Evolutionary conservation across 495 filamentous ascomycete species (phyloP), one percentile per base, ranked within the genome.

Genomic region (Umbilicaria muhlenbergii): DNA sequence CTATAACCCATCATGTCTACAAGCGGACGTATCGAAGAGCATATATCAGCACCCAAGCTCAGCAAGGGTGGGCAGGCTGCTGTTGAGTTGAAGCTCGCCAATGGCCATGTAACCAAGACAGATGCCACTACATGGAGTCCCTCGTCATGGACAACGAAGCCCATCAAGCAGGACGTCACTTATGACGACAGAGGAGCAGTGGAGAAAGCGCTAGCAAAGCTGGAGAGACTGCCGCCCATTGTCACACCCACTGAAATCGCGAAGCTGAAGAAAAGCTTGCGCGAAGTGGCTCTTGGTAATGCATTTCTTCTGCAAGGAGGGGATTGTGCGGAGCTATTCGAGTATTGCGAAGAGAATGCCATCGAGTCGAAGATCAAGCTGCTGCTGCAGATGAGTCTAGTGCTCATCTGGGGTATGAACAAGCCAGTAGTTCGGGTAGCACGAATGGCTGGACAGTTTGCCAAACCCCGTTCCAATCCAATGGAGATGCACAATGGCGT

Each of bases 331-430:
- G 91, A 98, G 66, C 69, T 98, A 5, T 98, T 98, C 54, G 84
- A 89, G 62, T 98, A 98, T 70, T 98, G 91, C 61, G 77, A 86
- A 53, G 79, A 86, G 55, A 68, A 72, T 32, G 82, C 82, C 51
- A 94, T 98, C 50, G 84, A 95, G 57, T 80, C 86, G 24, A 96
- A 95, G 67, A 86, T 95, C 61, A 96, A 96, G 62, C 75, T 96
- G 11, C 70, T 95, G 12, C 70, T 96, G 33, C 89, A 96, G 66
- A 95, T 96, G 88, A 88, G 82, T 52, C 63, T 96, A 48, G 83
- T 95, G 13, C 69, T 96, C 42, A 82, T 92, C 59, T 92, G 83
- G 78, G 88, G 80, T 60, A 70, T 73, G 44, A 84, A 94, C 63
- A 94, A 92, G 62, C 86, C 85, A 19, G 86, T 98, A 18, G 85